Evolutionary conservation across 768 basidiomycete species (phyloP).

Genomic region (Suillus americanus): DNA sequence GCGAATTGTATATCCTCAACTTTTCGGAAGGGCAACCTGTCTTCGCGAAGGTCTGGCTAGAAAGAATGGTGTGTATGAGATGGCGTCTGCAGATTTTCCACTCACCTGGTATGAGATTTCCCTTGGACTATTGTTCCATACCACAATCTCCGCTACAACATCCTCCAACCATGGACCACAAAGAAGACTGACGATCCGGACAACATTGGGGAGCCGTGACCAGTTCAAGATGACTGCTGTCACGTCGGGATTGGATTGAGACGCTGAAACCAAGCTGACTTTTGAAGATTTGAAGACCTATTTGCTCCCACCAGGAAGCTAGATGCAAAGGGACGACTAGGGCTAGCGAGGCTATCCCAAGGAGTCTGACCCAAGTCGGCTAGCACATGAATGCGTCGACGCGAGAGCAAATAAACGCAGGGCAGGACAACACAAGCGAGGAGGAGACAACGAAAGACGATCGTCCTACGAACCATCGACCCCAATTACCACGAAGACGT

Average conservation of each 20-base stretch:
- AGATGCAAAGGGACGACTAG: slow-evolving; percentile 15
- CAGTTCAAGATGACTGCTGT: slow-evolving; percentile 66
- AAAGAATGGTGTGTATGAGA: not conserved
- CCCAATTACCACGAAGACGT: not conserved
- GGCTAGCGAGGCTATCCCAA: slow-evolving; percentile 15
- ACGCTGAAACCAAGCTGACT: not conserved
- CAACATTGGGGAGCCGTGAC: slow-evolving; percentile 63
- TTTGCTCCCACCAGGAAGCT: slow-evolving; percentile 16
- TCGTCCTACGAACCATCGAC: not conserved
- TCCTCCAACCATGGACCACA: slow-evolving; percentile 47
- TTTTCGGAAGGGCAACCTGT: slow-evolving; percentile 43
- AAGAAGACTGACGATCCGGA: slow-evolving; percentile 50
- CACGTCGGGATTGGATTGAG: slow-evolving; percentile 36
- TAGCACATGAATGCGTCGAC: not conserved
- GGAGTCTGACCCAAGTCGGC: not conserved
- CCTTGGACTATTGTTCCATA: slow-evolving; percentile 65
- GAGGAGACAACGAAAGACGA: not conserved
- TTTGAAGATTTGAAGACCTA: not conserved
- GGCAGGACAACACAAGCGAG: not conserved
- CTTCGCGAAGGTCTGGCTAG: slow-evolving; percentile 39
- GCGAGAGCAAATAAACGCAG: not conserved
- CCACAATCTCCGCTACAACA: slow-evolving; percentile 46
- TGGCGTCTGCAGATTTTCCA: not conserved
- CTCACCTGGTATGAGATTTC: slow-evolving; percentile 43
- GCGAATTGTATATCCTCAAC: slow-evolving; percentile 56